Base-by-base conservation (phyloP, 768 basidiomycete genomes). In the Mycena belliarum region DNA sequence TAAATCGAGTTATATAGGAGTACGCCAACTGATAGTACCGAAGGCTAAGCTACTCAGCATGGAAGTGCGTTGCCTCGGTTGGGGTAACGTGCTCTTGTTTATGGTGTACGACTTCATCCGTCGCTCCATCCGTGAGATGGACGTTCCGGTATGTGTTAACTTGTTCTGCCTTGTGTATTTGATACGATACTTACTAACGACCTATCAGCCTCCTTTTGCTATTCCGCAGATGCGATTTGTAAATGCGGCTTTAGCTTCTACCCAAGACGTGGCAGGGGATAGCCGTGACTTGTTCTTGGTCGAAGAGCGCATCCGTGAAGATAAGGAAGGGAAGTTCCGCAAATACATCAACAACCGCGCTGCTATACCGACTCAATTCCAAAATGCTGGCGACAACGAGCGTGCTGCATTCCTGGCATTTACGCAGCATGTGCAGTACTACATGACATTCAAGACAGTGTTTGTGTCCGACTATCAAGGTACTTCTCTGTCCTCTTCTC, bases 391-490 rank as follows among this genome's bases (percentile, higher is more conserved):
- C n/a, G 53, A 65, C 40, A 18, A 35, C 15, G n/a, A 58, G 5
- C 47, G 59, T 9, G 69, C 65, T 0, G 24, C 59, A 18, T 70
- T 70, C 49, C 54, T 70, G 5, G 20, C 57, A 2, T 69, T 70
- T 55, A 42, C 41, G 6, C 68, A 70, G 26, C 70, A 67, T 35
- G 49, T 62, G 20, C 69, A 70, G 40, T 72, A 65, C 28, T 57
- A 24, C 42, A 56, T 57, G 45, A 67, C 65, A 1, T 52, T 60
- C 46, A 65, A 63, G 40, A 49, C 59, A 18, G 65, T 55, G 0
- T 71, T 69, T 41, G 62, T 71, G 12, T 67, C 68, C 6, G 66
- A 71, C 54, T 66, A 61, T 23, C 68, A 69, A 63, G 69, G 69
- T 67, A 32, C 6, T 6, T 32, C 29, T 32, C 6, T 32, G 29